Evolutionary conservation across 148 eudicot species (phyloP), one percentile per base, ranked within the genome.

Genomic region (Oxyria digyna): DNA sequence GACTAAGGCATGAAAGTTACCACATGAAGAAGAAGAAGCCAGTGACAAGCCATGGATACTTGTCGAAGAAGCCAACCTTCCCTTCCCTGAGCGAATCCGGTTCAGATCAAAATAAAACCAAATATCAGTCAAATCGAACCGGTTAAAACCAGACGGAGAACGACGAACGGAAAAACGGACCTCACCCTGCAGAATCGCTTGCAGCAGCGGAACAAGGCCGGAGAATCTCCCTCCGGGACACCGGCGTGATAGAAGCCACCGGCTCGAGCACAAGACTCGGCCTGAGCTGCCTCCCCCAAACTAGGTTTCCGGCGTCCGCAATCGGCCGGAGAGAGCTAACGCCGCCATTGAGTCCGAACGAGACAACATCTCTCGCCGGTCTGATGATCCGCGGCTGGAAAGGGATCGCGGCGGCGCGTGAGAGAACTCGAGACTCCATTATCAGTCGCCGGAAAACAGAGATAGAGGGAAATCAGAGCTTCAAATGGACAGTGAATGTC

Each of bases 1-100:
- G 37, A 33, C 2, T 33, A 24, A 59, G 37, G 65, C 18, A 70
- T 20, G 70, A 6, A 2, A 73, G 96, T 52, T 76, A 94, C 97
- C 99, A 94, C 99, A 91, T 88, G 89, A 94, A 94, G 89, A 94
- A 90, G 91, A 94, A 94, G 74, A 88, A 94, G 1, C 99, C 99
- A 65, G 99, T 90, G 15, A 72, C 70, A 11, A 94, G 81, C n/a
- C 80, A 79, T 64, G 92, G 99, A 62, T 90, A 85, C 76, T 87
- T 94, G 72, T 85, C 80, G 52, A 87, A 38, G 70, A 94, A 76
- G 71, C 98, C 99, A 13, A 86, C 87, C 77, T 85, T 84, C 42
- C 79, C 92, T 26, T 80, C 89, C 81, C 97, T 89, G 79, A 68
- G 32, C 57, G 75, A 17, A 48, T n/a, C 13, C 18, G 46, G 42